Percentiles rank a stretch among this genome's conserved stretches.
phyloP scores from a whole-genome alignment of 768 basidiomycete genomes.

The Trametes gibbosa region DNA sequence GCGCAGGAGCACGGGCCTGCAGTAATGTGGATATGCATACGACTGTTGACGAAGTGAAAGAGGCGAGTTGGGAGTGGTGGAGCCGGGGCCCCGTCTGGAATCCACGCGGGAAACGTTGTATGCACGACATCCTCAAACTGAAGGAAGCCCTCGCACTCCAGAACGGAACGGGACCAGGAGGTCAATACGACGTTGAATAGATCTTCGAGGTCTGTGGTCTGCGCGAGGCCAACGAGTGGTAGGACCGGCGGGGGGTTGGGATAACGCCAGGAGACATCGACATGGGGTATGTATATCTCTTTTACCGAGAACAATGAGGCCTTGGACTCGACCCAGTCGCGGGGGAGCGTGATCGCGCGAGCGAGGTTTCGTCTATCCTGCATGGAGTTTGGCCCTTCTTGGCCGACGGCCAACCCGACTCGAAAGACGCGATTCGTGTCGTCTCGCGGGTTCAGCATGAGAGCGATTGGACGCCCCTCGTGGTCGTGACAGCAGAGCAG shows the following conservation, averaged over 20 bases:
- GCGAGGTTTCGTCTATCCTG: background rate
- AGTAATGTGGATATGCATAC: background rate
- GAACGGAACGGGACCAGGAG: background rate
- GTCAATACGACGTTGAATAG: background rate
- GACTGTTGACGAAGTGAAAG: background rate
- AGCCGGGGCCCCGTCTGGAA: background rate
- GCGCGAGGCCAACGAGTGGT: background rate
- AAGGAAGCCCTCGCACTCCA: background rate
- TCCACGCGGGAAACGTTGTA: background rate
- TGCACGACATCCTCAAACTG: background rate
- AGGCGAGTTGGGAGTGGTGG: background rate
- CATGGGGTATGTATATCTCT: background rate
- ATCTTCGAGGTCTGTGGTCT: background rate
- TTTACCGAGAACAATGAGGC: background rate
- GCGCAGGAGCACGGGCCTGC: background rate
- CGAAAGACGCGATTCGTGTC: background rate
- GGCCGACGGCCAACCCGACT: background rate
- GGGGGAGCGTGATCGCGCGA: background rate
- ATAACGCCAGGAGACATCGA: background rate
- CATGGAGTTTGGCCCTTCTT: background rate
- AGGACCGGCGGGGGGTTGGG: background rate
- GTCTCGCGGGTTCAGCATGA: background rate
- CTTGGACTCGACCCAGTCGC: background rate
- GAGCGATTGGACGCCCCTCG: background rate
- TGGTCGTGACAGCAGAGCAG: background rate